Base-by-base conservation (phyloP, 208 protist genomes). In the Acanthamoeba healyi region DNA sequence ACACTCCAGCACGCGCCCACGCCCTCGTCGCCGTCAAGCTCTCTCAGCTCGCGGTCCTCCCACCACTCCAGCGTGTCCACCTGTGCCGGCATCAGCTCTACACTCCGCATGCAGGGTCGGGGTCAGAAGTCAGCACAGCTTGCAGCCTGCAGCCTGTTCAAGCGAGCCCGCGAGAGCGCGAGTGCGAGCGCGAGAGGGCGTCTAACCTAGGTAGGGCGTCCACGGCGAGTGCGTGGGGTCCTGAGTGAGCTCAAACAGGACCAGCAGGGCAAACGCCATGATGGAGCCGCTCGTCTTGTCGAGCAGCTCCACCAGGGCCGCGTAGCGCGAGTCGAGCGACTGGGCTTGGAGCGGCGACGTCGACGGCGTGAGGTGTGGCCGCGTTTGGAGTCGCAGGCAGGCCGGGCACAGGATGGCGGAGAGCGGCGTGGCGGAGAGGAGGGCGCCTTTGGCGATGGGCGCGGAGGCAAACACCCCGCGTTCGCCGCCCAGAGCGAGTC, bases 1-100 rank as follows among this genome's bases (percentile, higher is more conserved):
- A 82, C 72, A 19, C 72, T 82, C 72, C 72, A 82, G 72, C 72
- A 82, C 2, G 38, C 34, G 14, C 72, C 72, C 9, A 26, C 14
- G 2, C 72, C n/a, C 32, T 26, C 32, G 3, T 82, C 72, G 26
- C 72, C 72, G 36, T 82, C 72, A 19, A 82, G 72, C 72, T 82
- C 72, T 7, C 72, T 5, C 72, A 82, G 38, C 19, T 44, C 72
- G 38, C 38, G 34, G 7, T 82, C 72, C n/a, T 82, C 72, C 72
- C 72, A 82, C 72, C 72, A 82, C 72, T 82, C 72, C 5, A 82
- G 72, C 38, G 72, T 82, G 72, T 82, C 72, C 24, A 51, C 2
- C 15, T 82, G 72, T 1, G 6, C 38, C 6, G 72, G 72, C 12
- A 82, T 51, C 40, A 82, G 2, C 1, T 34, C 72, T 82, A 38